A percentile compares a stretch with the other conserved stretches of the same genome.
These are phyloP conservation scores for Isatis lusitanica DNA, from an alignment of 441 rosid species.

Conservation along the genomic window DNA sequence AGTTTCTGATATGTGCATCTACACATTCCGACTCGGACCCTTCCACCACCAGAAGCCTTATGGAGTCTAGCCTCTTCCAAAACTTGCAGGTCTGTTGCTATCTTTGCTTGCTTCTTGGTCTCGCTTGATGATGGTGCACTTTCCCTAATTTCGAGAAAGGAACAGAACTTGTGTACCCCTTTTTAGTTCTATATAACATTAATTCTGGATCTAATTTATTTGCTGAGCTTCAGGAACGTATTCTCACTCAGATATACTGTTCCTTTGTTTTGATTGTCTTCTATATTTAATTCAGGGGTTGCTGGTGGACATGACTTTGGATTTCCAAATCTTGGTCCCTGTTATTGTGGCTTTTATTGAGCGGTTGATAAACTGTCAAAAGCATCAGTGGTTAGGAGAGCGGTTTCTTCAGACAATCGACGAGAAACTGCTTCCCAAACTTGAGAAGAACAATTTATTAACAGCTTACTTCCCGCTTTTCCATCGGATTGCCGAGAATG, in stretches of 20 bases:
- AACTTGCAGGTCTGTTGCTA: constrained; percentile 62
- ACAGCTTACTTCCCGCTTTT: constrained; percentile 75
- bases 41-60: constrained; percentile 51
- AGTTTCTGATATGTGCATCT: constrained; percentile 73
- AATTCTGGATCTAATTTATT: not conserved
- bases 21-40: constrained; percentile 66
- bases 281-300: constrained; percentile 55
- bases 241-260: not conserved
- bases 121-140: constrained; percentile 18
- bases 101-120: constrained; percentile 10
- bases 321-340: constrained; percentile 71
- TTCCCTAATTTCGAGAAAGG: constrained; percentile 10
- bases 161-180: constrained; percentile 15
- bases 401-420: constrained; percentile 75
- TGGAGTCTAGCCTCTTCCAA: constrained; percentile 60
- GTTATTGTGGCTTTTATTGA: constrained; percentile 66
- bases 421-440: constrained; percentile 68
- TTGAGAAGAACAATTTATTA: constrained; percentile 50
- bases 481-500: constrained; percentile 74
- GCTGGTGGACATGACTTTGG: constrained; percentile 70
- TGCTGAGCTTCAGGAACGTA: constrained; percentile 25
- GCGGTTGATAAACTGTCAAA: constrained; percentile 69
- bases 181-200: constrained; percentile 3
- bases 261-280: constrained; percentile 3
- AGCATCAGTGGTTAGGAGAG: constrained; percentile 83